Evolutionary conservation across 768 basidiomycete species (phyloP).

Genomic region (Daedaleopsis nitida): DNA sequence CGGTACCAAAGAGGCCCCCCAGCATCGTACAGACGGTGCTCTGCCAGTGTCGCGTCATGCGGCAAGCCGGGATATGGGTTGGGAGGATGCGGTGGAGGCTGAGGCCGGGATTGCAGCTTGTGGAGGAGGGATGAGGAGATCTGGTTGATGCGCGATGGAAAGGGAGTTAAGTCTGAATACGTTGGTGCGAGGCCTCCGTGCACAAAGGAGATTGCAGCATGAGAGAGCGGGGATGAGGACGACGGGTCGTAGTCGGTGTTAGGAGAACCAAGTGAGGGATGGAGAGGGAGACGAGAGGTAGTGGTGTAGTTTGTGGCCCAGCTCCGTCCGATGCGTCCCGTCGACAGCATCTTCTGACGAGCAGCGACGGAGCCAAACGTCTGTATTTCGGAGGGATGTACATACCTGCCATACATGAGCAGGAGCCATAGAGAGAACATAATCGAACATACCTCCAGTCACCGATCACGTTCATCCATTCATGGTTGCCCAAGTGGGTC

Average conservation of each 20-base stretch:
- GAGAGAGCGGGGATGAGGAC: slow-evolving; percentile 52
- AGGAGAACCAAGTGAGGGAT: slow-evolving; percentile 65
- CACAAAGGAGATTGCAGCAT: slow-evolving; percentile 86
- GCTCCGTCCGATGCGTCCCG: slow-evolving; percentile 75
- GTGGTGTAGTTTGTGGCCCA: slow-evolving; percentile 89
- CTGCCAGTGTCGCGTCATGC: slow-evolving; percentile 59
- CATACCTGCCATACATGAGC: slow-evolving; percentile 57
- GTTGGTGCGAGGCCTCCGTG: slow-evolving; percentile 88
- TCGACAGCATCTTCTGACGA: slow-evolving; percentile 73
- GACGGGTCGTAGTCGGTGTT: slow-evolving; percentile 54
- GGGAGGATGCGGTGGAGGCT: slow-evolving; percentile 80
- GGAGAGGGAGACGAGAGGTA: slow-evolving; percentile 79
- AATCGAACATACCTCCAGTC: slow-evolving; percentile 73
- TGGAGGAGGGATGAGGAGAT: slow-evolving; percentile 68
- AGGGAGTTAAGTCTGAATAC: slow-evolving; percentile 76
- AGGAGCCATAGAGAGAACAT: not conserved
- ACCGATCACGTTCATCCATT: slow-evolving; percentile 91
- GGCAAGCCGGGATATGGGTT: slow-evolving; percentile 76
- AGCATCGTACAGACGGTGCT: slow-evolving; percentile 69
- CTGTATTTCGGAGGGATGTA: slow-evolving; percentile 76
- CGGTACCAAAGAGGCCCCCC: slow-evolving; percentile 95
- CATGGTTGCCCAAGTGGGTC: slow-evolving; percentile 90
- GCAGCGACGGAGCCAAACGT: slow-evolving; percentile 75
- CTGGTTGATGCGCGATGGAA: slow-evolving; percentile 81
- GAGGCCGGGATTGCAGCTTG: slow-evolving; percentile 71